A percentile compares a stretch with the other conserved stretches of the same genome.
Evolutionary conservation across 1,139 yeast species (phyloP).

Genomic region (Protomyces pachydermus): DNA sequence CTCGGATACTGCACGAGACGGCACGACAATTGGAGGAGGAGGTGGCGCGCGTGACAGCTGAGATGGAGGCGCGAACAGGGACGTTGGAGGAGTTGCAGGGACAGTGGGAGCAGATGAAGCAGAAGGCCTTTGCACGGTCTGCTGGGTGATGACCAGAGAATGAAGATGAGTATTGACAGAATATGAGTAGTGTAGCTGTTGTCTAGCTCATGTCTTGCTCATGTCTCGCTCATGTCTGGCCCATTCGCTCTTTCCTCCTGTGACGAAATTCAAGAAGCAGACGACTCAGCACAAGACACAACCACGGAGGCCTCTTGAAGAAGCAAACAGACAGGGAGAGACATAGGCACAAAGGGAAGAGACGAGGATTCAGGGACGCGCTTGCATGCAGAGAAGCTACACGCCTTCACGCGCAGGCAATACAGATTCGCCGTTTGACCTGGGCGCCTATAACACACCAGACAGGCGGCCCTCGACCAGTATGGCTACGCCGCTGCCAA

Average conservation of each 20-base stretch:
- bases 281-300: not conserved
- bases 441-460: not conserved
- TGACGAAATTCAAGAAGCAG: not conserved
- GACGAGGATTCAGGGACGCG: not conserved
- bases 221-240: not conserved
- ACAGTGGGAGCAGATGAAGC: not conserved
- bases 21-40: not conserved
- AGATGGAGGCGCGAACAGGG: not conserved
- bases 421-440: not conserved
- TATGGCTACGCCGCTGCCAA: not conserved
- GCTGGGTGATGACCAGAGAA: not conserved
- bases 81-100: not conserved
- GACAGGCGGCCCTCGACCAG: not conserved
- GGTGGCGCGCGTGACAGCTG: conserved; percentile 1
- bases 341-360: not conserved
- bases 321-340: not conserved
- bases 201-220: too few relatives aligned
- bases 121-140: not conserved
- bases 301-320: not conserved
- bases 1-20: not conserved
- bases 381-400: not conserved
- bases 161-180: too few relatives aligned
- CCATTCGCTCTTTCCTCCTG: not conserved
- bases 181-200: too few relatives aligned
- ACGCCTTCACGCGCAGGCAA: not conserved